Evolutionary conservation across 306 rosid genomes (phyloP).

Genomic region (Chamaecrista fasciculata): DNA sequence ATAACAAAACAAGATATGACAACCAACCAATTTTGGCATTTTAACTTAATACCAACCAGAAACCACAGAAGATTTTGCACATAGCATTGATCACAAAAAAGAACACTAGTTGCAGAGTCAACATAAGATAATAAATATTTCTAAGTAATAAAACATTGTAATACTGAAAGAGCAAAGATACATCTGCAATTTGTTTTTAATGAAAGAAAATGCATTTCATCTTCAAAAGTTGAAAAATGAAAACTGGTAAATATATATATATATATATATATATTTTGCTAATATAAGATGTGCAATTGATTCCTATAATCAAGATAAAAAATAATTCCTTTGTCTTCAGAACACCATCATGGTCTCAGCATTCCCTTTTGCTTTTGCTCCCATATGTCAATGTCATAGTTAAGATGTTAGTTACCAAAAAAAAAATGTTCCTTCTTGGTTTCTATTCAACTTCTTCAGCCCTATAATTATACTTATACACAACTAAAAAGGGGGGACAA

Average conservation of each 20-base stretch:
- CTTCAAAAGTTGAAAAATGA: constrained; percentile 17
- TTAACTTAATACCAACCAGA: neutral
- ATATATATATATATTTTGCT: too few relatives aligned
- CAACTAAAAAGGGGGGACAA: neutral
- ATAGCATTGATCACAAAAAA: neutral
- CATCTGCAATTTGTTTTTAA: neutral
- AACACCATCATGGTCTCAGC: neutral
- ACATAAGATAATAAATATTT: too few relatives aligned
- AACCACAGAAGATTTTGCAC: neutral
- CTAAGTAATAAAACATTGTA: neutral
- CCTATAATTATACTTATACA: neutral
- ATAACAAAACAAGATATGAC: neutral
- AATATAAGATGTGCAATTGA: neutral
- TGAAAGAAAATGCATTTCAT: neutral
- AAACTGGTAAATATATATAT: neutral
- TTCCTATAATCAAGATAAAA: neutral
- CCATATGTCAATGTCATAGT: neutral
- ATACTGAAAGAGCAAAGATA: neutral
- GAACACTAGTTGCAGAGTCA: neutral
- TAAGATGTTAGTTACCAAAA: neutral
- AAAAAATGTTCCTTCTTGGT: neutral
- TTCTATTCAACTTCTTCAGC: neutral
- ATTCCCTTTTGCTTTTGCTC: neutral
- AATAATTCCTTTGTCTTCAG: neutral
- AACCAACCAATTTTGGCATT: constrained; percentile 2